Conservation (phyloP, 805 yeast genomes). For the Zygoascus ofunaensis region DNA sequence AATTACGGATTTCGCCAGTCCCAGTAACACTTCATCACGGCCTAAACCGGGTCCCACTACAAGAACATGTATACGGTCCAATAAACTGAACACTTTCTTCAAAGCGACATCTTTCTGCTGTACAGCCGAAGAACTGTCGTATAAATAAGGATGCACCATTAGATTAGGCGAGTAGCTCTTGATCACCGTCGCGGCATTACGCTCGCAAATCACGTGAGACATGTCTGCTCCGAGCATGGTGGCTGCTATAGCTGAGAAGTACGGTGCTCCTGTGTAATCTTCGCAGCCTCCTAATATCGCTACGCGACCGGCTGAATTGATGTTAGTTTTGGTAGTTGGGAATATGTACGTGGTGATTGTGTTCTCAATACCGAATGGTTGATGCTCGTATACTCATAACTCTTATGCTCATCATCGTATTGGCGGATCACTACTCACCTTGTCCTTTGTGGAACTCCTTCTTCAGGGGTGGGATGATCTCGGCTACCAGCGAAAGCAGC, state of each 20-base stretch:
- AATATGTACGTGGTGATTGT: no score
- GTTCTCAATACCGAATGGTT: no score
- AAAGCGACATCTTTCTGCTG: conserved; percentile 32
- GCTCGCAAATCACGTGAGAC: conserved; percentile 82
- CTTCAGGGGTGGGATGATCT: conserved; percentile 66
- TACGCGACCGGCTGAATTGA: conserved; percentile 52
- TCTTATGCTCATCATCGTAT: no score
- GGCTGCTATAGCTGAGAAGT: conserved; percentile 76
- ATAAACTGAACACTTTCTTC: conserved; percentile 45
- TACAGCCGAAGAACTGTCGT: conserved; percentile 34
- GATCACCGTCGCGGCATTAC: conserved; percentile 66
- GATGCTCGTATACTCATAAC: no score
- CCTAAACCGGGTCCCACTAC: conserved; percentile 95
- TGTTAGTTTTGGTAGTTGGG: not conserved
- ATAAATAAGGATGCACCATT: conserved; percentile 91
- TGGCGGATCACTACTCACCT: conserved; percentile 27
- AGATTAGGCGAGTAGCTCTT: conserved; percentile 85
- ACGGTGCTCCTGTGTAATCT: conserved; percentile 97
- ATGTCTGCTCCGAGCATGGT: conserved; percentile 81
- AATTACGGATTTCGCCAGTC: conserved; percentile 49
- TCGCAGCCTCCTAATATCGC: conserved; percentile 90
- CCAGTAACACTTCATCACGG: conserved; percentile 60
- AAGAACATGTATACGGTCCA: conserved; percentile 66
- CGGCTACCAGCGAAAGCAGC: conserved; percentile 37
- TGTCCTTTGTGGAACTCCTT: conserved; percentile 82